Percentiles rank a stretch among this genome's conserved stretches.
Evolutionary conservation across 2,329 filamentous ascomycete species (phyloP).

Genomic region (Lachnellula subtilissima): DNA sequence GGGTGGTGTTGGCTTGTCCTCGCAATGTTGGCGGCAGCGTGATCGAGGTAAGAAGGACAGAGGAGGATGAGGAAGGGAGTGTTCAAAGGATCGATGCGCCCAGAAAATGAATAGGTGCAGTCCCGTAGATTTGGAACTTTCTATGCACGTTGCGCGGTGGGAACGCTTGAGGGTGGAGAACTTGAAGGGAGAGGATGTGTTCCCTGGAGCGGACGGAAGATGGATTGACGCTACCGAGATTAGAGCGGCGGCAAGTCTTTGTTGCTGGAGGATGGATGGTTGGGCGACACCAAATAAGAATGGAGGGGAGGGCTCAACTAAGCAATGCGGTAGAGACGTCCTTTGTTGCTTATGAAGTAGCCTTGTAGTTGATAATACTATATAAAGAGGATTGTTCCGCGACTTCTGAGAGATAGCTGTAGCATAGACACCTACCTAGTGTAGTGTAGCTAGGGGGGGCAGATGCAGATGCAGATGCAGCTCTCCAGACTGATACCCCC

Average conservation of each 20-base stretch:
- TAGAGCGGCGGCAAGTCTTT: not conserved
- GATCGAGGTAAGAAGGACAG: not conserved
- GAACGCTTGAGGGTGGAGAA: constrained; percentile 5
- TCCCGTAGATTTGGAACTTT: not conserved
- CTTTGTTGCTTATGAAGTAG: too few species aligned
- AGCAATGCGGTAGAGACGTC: not conserved
- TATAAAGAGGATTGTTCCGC: too few species aligned
- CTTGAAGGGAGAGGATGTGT: not conserved
- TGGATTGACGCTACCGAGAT: not conserved
- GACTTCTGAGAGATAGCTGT: too few species aligned
- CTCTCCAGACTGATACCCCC: too few species aligned
- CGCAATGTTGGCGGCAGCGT: constrained; percentile 2
- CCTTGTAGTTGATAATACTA: not conserved
- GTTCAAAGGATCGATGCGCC: not conserved
- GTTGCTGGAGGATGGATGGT: not conserved
- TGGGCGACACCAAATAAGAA: not conserved
- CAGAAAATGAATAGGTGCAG: not conserved
- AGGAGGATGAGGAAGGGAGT: not conserved
- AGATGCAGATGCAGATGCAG: too few species aligned
- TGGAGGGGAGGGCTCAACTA: not conserved
- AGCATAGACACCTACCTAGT: too few species aligned
- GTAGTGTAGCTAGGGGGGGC: too few species aligned
- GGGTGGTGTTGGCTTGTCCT: not conserved
- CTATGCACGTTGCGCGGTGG: not conserved
- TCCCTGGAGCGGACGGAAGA: not conserved